These are phyloP conservation scores for Suhomyces tanzawaensis DNA, from an alignment of 805 yeast species.

Conservation along the genomic window DNA sequence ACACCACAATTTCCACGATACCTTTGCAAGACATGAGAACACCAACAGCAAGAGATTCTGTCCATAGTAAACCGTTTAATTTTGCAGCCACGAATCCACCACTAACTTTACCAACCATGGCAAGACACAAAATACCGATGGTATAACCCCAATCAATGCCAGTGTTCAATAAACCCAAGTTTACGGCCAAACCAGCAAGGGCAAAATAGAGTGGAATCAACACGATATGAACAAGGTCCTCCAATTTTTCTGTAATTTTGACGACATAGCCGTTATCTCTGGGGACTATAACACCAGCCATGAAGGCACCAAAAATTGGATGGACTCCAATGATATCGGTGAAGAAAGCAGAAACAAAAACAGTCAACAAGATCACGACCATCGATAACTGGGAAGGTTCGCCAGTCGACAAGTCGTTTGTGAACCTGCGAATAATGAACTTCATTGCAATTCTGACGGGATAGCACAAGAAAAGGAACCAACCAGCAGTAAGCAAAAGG, in stretches of 20 bases:
- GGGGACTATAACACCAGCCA: slow-evolving; percentile 74
- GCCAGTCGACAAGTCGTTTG: slow-evolving; percentile 58
- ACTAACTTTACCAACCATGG: slow-evolving; percentile 61
- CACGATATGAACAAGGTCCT: slow-evolving; percentile 69
- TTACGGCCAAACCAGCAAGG: slow-evolving; percentile 69
- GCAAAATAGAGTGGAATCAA: slow-evolving; percentile 80
- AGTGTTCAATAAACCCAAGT: slow-evolving; percentile 58
- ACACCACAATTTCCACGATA: slow-evolving; percentile 78
- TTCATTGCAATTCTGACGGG: slow-evolving; percentile 54
- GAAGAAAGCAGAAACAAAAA: slow-evolving; percentile 68
- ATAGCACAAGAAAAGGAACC: slow-evolving; percentile 59
- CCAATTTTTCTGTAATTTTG: slow-evolving; percentile 68
- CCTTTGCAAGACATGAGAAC: slow-evolving; percentile 87
- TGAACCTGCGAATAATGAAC: slow-evolving; percentile 41
- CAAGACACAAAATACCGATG: slow-evolving; percentile 63
- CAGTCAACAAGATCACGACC: slow-evolving; percentile 51
- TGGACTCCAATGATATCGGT: slow-evolving; percentile 86
- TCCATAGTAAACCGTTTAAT: slow-evolving; percentile 60
- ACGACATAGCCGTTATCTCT: slow-evolving; percentile 73
- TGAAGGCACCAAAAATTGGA: slow-evolving; percentile 82
- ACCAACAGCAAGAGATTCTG: slow-evolving; percentile 76
- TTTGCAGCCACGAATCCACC: slow-evolving; percentile 70
- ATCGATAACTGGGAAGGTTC: slow-evolving; percentile 62
- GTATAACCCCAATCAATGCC: slow-evolving; percentile 81
- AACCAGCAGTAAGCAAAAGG: slow-evolving; percentile 61